Conservation (phyloP, 768 basidiomycete species). For the Tubosaeta sp. region DNA sequence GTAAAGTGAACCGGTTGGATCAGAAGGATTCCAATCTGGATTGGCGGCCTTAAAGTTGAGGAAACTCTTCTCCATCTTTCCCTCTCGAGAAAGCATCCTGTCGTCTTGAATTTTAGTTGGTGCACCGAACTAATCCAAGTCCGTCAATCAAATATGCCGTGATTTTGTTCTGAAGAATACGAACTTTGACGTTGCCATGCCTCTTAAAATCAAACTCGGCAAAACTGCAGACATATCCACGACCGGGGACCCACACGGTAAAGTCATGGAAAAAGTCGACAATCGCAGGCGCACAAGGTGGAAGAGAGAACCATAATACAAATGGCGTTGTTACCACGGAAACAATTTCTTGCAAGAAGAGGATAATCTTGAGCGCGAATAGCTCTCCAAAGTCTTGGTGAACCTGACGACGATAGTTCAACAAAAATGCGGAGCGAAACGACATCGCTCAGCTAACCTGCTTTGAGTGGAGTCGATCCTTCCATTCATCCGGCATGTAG, state of each 20-base stretch:
- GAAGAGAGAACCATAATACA: slow-evolving; percentile 89
- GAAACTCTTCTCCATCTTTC: slow-evolving; percentile 99
- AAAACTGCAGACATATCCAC: slow-evolving; percentile 97
- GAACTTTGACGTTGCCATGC: slow-evolving; percentile 86
- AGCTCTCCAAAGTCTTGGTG: slow-evolving; percentile 89
- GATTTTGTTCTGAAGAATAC: slow-evolving; percentile 14
- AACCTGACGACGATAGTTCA: slow-evolving; percentile 46
- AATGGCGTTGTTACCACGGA: slow-evolving; percentile 94
- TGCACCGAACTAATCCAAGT: slow-evolving; percentile 68
- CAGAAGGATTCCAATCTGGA: slow-evolving; percentile 92
- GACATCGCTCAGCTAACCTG: slow-evolving; percentile 42
- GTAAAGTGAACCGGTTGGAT: slow-evolving; percentile 88
- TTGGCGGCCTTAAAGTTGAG: slow-evolving; percentile 94
- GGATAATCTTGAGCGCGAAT: slow-evolving; percentile 87
- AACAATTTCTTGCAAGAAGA: slow-evolving; percentile 83
- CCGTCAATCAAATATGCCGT: not conserved
- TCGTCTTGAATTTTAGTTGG: slow-evolving; percentile 64
- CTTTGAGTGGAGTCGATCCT: slow-evolving; percentile 82
- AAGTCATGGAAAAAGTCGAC: slow-evolving; percentile 99
- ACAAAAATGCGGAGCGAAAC: not conserved
- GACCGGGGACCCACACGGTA: slow-evolving; percentile 91
- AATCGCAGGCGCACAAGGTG: slow-evolving; percentile 82
- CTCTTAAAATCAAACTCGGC: slow-evolving; percentile 97
- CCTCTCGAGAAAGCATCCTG: slow-evolving; percentile 80
- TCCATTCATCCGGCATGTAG: slow-evolving; percentile 95